phyloP scores from a whole-genome alignment of 2,329 filamentous ascomycete species.

The Ascochyta fabae region DNA sequence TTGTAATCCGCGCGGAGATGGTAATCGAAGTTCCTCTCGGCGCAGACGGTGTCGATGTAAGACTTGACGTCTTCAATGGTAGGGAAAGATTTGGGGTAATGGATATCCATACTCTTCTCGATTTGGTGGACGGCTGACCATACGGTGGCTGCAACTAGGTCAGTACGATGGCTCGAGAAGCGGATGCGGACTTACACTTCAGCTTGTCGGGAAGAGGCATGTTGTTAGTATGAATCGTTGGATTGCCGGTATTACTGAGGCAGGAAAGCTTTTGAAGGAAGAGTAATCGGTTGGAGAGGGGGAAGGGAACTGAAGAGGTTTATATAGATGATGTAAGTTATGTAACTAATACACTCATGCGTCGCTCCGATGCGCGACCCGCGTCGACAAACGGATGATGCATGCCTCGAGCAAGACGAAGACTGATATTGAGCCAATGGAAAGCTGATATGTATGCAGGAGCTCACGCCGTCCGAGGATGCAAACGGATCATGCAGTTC shows the following conservation, averaged over 20 bases:
- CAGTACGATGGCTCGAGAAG: background rate
- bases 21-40: background rate
- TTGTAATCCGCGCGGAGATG: background rate
- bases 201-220: background rate
- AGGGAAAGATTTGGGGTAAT: conserved; percentile 13
- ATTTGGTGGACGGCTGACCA: background rate
- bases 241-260: background rate
- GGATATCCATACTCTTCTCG: background rate
- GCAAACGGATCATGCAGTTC: background rate
- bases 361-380: background rate
- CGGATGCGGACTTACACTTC: background rate
- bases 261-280: background rate
- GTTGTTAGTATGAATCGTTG: background rate
- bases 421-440: background rate
- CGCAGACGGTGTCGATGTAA: conserved; percentile 1
- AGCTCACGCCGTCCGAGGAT: background rate
- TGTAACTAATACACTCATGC: background rate
- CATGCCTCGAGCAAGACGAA: background rate
- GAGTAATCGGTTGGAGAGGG: background rate
- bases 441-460: background rate
- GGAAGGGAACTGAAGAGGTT: background rate
- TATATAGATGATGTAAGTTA: background rate
- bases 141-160: background rate
- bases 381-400: background rate
- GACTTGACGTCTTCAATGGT: conserved; percentile 14